These are phyloP conservation scores for Periconia sp. DNA, from an alignment of 2,329 filamentous ascomycete genomes.

Conservation along the genomic window DNA sequence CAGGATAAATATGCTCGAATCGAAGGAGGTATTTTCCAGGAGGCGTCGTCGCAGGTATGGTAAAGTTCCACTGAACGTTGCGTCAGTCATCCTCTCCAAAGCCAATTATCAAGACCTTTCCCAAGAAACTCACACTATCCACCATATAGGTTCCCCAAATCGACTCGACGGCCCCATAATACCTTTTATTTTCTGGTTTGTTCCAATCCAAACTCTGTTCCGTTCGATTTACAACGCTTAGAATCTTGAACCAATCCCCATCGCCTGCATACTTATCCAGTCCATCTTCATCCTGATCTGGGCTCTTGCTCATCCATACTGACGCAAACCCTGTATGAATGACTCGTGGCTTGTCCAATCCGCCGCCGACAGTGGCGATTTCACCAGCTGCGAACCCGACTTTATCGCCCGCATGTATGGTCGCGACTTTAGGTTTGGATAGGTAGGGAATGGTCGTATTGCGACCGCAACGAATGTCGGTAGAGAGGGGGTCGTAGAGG, in stretches of 20 bases:
- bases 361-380: too few species aligned
- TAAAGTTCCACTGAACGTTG: conserved; percentile 17
- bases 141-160: conserved; percentile 11
- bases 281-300: too few species aligned
- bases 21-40: conserved; percentile 18
- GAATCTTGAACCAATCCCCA: background rate
- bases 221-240: conserved; percentile 1
- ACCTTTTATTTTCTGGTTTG: conserved; percentile 2
- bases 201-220: conserved; percentile 11
- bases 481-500: conserved; percentile 5
- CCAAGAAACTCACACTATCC: conserved; percentile 9
- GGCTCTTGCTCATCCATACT: too few species aligned
- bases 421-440: conserved; percentile 9
- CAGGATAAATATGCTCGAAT: conserved; percentile 20
- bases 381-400: too few species aligned
- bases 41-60: conserved; percentile 13
- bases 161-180: background rate
- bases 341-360: too few species aligned
- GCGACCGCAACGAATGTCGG: conserved; percentile 16
- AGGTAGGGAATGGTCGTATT: conserved; percentile 11
- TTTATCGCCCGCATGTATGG: conserved; percentile 7
- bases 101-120: too few species aligned
- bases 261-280: too few species aligned
- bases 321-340: too few species aligned
- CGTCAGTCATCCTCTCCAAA: too few species aligned